Evolutionary conservation across 1,284 basidiomycete genomes (phyloP), one percentile per base, ranked within the genome.

Genomic region (Stygiomarasmius scandens): DNA sequence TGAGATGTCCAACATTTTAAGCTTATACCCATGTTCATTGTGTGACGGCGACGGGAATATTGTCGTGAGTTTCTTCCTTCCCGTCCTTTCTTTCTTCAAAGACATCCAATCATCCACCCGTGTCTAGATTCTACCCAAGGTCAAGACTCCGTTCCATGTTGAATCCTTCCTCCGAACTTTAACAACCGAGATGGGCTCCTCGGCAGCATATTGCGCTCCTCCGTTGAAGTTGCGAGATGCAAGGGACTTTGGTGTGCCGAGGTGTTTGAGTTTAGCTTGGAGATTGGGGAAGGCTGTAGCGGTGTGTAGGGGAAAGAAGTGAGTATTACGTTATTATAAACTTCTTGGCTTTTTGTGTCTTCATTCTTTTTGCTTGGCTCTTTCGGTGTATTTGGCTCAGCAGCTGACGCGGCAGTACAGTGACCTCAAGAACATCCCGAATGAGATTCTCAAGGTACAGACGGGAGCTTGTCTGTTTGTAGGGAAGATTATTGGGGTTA

Each of bases 401-500:
- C n/a, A n/a, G n/a, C n/a, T n/a, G n/a, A n/a, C n/a, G n/a, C n/a
- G n/a, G n/a, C n/a, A n/a, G n/a, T 32, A 32, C 29, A 75, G 73
- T 58, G 71, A 79, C 49, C 68, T 80, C 58, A 74, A 75, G 53
- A 64, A 69, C 10, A 71, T 85, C 1, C 73, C 79, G 1, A 66
- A 74, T 8, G 74, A 76, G 1, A 78, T 84, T 32, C 66, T 82
- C 14, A 71, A 76, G 36, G 61, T 78, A 6, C 75, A 79, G 63
- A 77, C 76, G 53, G 82, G 80, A 1, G 72, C 69, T 23, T 78
- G 77, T 36, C 66, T 84, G 32, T 84, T 84, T 62, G 65, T 75
- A 22, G 83, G 83, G 20, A 85, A 85, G 69, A 80, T 84, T 43
- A 63, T 78, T 44, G 74, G 79, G 49, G 79, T 83, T n/a, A 69